phyloP scores from a whole-genome alignment of 2,329 filamentous ascomycete species.

The Coniochaeta ligniaria region DNA sequence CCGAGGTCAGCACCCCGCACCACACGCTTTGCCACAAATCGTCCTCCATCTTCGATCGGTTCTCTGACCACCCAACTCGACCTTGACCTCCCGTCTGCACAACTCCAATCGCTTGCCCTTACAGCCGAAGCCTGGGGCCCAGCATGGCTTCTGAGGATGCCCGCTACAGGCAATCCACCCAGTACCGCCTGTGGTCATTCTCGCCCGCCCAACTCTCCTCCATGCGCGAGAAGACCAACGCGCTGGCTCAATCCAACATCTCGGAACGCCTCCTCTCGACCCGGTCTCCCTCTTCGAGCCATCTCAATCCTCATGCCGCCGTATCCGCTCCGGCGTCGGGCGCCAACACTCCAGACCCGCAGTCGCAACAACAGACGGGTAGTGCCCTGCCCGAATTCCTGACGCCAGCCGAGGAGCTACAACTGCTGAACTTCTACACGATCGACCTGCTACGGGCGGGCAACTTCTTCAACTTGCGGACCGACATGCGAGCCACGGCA shows the following conservation, averaged over 20 bases:
- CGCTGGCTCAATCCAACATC: slow-evolving; percentile 60
- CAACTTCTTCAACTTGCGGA: slow-evolving; percentile 43
- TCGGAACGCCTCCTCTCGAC: slow-evolving; percentile 47
- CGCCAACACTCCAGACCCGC: slow-evolving; percentile 25
- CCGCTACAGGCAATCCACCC: slow-evolving; percentile 81
- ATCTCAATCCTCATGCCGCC: slow-evolving; percentile 7
- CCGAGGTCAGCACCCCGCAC: too few species aligned
- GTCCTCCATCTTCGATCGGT: not conserved
- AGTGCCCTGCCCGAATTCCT: slow-evolving; percentile 64
- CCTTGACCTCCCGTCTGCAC: not conserved
- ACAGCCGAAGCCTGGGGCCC: not conserved
- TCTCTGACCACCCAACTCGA: not conserved
- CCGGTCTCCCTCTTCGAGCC: slow-evolving; percentile 39
- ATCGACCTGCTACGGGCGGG: slow-evolving; percentile 50
- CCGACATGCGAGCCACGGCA: slow-evolving; percentile 61
- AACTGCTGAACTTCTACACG: slow-evolving; percentile 72
- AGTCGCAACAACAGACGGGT: slow-evolving; percentile 19
- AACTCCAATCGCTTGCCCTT: not conserved
- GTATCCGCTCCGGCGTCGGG: slow-evolving; percentile 14
- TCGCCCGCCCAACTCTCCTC: slow-evolving; percentile 63
- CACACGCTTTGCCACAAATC: too few species aligned
- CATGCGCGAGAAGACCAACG: slow-evolving; percentile 72
- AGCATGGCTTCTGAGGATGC: slow-evolving; percentile 78
- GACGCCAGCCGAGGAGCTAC: slow-evolving; percentile 74
- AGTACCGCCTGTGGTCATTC: slow-evolving; percentile 91